Percentiles rank a stretch among this genome's conserved stretches.
These are phyloP conservation scores for Acarospora socialis DNA, from an alignment of 2,329 filamentous ascomycete genomes.

Conservation along the genomic window DNA sequence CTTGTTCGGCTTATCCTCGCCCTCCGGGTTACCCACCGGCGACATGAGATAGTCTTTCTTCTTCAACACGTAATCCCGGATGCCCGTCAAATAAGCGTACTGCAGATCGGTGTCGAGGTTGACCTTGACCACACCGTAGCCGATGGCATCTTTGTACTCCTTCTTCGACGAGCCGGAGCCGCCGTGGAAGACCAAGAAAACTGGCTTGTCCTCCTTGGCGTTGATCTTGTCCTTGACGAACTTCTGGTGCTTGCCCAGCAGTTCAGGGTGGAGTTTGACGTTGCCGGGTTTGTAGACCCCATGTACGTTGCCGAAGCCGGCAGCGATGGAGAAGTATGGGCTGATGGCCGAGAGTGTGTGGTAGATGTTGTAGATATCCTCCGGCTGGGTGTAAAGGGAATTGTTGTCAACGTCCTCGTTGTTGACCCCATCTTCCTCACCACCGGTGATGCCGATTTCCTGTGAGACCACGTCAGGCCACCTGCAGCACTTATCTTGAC, in stretches of 20 bases:
- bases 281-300: conserved; percentile 98
- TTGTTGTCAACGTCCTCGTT: conserved; percentile 96
- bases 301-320: conserved; percentile 97
- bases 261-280: conserved; percentile 89
- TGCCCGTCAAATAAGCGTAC: conserved; percentile 81
- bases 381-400: conserved; percentile 92
- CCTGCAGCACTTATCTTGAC: neutral
- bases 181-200: conserved; percentile 99
- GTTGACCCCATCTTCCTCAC: conserved; percentile 97
- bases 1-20: conserved; percentile 98
- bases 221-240: conserved; percentile 71
- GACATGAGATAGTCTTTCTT: conserved; percentile 90
- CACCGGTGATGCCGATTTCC: conserved; percentile 88
- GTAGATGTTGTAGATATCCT: conserved; percentile 89
- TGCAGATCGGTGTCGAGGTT: conserved; percentile 98
- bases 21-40: conserved; percentile 88
- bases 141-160: conserved; percentile 81
- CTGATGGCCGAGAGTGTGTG: conserved; percentile 73
- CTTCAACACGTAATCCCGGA: conserved; percentile 84
- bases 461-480: conserved; percentile 15
- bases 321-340: conserved; percentile 94
- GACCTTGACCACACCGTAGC: conserved; percentile 95
- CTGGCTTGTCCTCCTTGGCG: conserved; percentile 67
- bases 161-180: conserved; percentile 82
- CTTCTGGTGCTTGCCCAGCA: conserved; percentile 91